Conservation (phyloP, 1,284 basidiomycete genomes). For the Mycosarcoma mackinlayi region DNA sequence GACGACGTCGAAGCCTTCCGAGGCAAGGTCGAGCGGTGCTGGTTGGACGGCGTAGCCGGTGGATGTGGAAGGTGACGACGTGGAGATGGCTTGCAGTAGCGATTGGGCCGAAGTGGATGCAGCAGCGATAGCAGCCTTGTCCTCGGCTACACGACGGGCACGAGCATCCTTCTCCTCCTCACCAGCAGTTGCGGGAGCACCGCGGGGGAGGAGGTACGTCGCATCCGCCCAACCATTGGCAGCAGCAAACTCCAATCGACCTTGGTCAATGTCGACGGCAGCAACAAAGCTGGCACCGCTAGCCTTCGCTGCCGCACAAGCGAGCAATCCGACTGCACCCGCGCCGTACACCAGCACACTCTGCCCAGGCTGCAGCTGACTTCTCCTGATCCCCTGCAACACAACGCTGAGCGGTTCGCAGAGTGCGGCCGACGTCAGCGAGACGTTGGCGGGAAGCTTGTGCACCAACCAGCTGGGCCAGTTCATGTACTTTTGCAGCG, state of each 20-base stretch:
- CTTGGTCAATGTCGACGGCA: conserved; percentile 53
- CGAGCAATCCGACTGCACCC: conserved; percentile 89
- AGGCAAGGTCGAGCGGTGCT: conserved; percentile 23
- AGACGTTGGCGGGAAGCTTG: conserved; percentile 80
- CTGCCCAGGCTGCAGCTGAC: conserved; percentile 74
- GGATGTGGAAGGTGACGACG: background rate
- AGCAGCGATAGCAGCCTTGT: conserved; percentile 71
- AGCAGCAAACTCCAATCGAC: conserved; percentile 46
- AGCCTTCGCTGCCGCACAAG: conserved; percentile 71
- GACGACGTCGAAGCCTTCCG: conserved; percentile 83
- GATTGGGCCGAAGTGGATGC: conserved; percentile 70
- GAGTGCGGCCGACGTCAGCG: conserved; percentile 82
- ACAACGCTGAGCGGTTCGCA: conserved; percentile 91
- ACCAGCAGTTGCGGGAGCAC: conserved; percentile 70
- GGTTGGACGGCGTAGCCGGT: conserved; percentile 26
- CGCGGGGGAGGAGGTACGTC: conserved; percentile 76
- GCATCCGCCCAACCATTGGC: conserved; percentile 77
- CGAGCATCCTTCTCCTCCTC: conserved; percentile 67
- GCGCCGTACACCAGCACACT: conserved; percentile 88
- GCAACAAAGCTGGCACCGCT: conserved; percentile 58
- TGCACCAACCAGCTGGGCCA: conserved; percentile 86
- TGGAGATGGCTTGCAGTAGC: conserved; percentile 29
- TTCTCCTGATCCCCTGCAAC: conserved; percentile 82
- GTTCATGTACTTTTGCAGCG: conserved; percentile 86
- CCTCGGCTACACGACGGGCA: conserved; percentile 74